Evolutionary conservation across 345 rosid species (phyloP).

Genomic region (Eucalyptus shirleyi): DNA sequence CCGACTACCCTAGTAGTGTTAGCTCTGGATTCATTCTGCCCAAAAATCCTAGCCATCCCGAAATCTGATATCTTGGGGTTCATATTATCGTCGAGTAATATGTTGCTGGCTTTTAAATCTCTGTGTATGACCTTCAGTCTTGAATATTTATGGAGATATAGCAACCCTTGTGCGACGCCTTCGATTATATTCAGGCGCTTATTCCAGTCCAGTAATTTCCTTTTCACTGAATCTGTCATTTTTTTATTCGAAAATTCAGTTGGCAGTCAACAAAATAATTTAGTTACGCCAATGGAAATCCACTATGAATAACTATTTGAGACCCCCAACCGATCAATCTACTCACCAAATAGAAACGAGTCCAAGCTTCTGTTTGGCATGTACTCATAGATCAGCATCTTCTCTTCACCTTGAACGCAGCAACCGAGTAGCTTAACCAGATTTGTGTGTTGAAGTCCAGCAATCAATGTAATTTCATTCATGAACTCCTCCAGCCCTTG

Average conservation of each 20-base stretch:
- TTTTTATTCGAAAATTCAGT: neutral
- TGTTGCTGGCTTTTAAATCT: constrained; percentile 38
- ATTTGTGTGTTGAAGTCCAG: constrained; percentile 33
- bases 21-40: constrained; percentile 23
- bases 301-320: neutral
- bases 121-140: constrained; percentile 31
- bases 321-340: neutral
- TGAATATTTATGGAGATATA: constrained; percentile 31
- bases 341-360: constrained; percentile 17
- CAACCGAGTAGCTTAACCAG: constrained; percentile 28
- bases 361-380: constrained; percentile 31
- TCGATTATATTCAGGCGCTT: constrained; percentile 19
- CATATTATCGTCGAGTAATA: constrained; percentile 26
- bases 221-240: neutral
- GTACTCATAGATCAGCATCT: constrained; percentile 27
- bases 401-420: constrained; percentile 31
- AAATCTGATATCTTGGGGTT: constrained; percentile 42
- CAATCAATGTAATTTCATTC: constrained; percentile 33
- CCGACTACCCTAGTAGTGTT: constrained; percentile 30
- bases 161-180: constrained; percentile 26
- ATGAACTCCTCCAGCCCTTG: constrained; percentile 38
- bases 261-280: neutral
- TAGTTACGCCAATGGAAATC: neutral
- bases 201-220: constrained; percentile 13
- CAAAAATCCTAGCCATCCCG: constrained; percentile 41